Evolutionary conservation across 2,329 filamentous ascomycete species (phyloP).

Genomic region (Epichloe gansuensis): DNA sequence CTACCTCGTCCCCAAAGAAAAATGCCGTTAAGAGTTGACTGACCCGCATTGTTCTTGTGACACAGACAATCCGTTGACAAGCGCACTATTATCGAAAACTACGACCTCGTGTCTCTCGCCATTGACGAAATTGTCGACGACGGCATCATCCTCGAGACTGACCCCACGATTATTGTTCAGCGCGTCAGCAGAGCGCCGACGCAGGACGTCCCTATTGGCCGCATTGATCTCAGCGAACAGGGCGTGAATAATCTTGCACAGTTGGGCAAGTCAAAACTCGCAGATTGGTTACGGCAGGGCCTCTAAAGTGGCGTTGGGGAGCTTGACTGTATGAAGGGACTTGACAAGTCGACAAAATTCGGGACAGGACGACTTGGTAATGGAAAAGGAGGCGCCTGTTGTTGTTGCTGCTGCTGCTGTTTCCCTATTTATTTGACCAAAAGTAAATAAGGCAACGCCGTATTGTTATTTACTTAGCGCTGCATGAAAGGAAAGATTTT

Average conservation of each 20-base stretch:
- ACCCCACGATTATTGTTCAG: slow-evolving; percentile 86
- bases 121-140: slow-evolving; percentile 94
- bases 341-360: background rate
- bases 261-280: slow-evolving; percentile 82
- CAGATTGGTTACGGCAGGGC: slow-evolving; percentile 81
- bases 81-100: slow-evolving; percentile 96
- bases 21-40: background rate
- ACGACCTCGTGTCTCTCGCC: slow-evolving; percentile 85
- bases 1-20: background rate
- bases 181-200: slow-evolving; percentile 84
- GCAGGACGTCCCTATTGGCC: slow-evolving; percentile 84
- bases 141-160: slow-evolving; percentile 93
- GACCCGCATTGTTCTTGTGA: slow-evolving; percentile 4
- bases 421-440: background rate
- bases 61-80: slow-evolving; percentile 87
- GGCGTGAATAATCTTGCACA: slow-evolving; percentile 89
- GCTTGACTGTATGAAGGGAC: background rate
- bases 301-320: slow-evolving; percentile 32
- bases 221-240: slow-evolving; percentile 91
- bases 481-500: slow-evolving; percentile 13
- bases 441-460: background rate
- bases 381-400: background rate
- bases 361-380: background rate
- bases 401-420: background rate
- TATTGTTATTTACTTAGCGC: slow-evolving; percentile 10